phyloP scores from a whole-genome alignment of 805 yeast species.

The Candida montana region DNA sequence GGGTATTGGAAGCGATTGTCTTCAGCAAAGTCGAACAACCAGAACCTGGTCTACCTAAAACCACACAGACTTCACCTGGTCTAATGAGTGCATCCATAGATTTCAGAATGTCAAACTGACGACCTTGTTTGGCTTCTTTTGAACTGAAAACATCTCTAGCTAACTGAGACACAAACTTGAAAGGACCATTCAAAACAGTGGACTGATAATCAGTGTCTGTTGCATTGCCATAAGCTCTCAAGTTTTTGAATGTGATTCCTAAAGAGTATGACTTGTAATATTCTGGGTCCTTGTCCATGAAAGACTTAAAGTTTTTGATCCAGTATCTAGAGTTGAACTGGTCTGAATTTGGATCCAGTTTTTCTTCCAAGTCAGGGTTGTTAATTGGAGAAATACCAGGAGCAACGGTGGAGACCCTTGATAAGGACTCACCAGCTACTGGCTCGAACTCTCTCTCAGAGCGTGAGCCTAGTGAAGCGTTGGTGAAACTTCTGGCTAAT shows the following conservation, averaged over 20 bases:
- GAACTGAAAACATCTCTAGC: slow-evolving; percentile 12
- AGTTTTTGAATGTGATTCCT: slow-evolving; percentile 50
- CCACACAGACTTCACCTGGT: slow-evolving; percentile 65
- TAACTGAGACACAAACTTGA: slow-evolving; percentile 15
- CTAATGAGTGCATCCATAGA: slow-evolving; percentile 59
- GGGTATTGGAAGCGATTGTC: slow-evolving; percentile 54
- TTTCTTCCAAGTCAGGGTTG: slow-evolving; percentile 31
- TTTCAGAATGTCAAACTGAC: slow-evolving; percentile 41
- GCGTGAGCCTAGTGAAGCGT: slow-evolving; percentile 2
- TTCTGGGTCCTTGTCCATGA: slow-evolving; percentile 49
- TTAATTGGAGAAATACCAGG: slow-evolving; percentile 37
- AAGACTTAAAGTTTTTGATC: slow-evolving; percentile 51
- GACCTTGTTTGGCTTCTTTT: slow-evolving; percentile 17
- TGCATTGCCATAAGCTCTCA: slow-evolving; percentile 56
- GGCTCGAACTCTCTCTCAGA: slow-evolving; percentile 1
- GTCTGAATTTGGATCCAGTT: slow-evolving; percentile 54
- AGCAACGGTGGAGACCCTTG: slow-evolving; percentile 22
- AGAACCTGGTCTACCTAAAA: slow-evolving; percentile 76
- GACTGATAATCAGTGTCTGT: slow-evolving; percentile 57
- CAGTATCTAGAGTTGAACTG: slow-evolving; percentile 55
- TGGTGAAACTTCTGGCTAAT: slow-evolving; percentile 7
- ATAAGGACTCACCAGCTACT: slow-evolving; percentile 29
- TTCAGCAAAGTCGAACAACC: slow-evolving; percentile 68
- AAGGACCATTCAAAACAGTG: slow-evolving; percentile 42
- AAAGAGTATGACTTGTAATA: slow-evolving; percentile 49